Conservation (phyloP, 306 rosid genomes). For the Cucumis sativus region Cucumber_9930_V3 NC_026659.2:2465501-2466000, state of each 20-base stretch:
- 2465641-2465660: background rate
- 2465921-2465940: background rate
- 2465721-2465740: background rate
- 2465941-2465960: background rate
- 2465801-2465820: background rate
- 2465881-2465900: background rate
- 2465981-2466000: background rate
- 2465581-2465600: background rate
- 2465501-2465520: background rate
- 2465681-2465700: background rate
- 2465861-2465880: background rate
- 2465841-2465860: background rate
- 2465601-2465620: background rate
- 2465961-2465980: background rate
- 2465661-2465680: background rate
- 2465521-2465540: background rate
- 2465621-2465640: background rate
- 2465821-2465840: background rate
- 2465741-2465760: background rate
- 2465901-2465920: background rate
- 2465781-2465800: background rate
- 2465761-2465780: slow-evolving; percentile 1
- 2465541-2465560: background rate
- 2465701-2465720: background rate
- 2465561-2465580: background rate